These are phyloP conservation scores for Vitis hybrid DNA, from an alignment of 177 flowering plant genomes.

Conservation along the genomic window DNA sequence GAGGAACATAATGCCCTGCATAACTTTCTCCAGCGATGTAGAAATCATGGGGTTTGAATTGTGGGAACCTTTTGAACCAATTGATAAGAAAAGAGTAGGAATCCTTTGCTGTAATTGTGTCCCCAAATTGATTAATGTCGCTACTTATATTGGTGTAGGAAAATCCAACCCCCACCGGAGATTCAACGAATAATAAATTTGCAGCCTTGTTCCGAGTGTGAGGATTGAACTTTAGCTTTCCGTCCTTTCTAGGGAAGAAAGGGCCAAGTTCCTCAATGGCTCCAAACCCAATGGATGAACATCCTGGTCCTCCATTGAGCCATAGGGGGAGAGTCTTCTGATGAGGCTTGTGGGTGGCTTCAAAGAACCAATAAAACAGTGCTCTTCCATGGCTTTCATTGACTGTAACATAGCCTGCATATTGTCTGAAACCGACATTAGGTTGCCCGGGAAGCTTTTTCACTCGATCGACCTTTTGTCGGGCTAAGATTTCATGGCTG, in stretches of 20 bases:
- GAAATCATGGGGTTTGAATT: constrained; percentile 51
- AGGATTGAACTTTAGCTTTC: constrained; percentile 41
- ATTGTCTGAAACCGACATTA: constrained; percentile 50
- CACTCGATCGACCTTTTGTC: constrained; percentile 48
- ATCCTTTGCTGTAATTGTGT: constrained; percentile 42
- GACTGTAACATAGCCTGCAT: constrained; percentile 60
- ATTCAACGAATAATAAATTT: constrained; percentile 49
- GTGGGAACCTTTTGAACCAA: constrained; percentile 64
- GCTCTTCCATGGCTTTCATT: constrained; percentile 51
- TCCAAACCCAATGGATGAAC: constrained; percentile 76
- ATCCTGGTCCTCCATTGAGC: constrained; percentile 92
- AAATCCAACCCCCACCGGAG: constrained; percentile 59
- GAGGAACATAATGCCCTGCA: constrained; percentile 69
- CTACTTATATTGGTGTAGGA: constrained; percentile 46
- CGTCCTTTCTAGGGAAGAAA: constrained; percentile 52
- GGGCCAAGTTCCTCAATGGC: constrained; percentile 68
- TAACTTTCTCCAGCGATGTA: constrained; percentile 70
- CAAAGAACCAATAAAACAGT: constrained; percentile 74
- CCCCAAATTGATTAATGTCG: constrained; percentile 33
- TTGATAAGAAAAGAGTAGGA: constrained; percentile 49
- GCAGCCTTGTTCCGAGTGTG: constrained; percentile 69
- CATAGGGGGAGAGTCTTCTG: constrained; percentile 60
- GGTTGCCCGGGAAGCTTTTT: constrained; percentile 62
- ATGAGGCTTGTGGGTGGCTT: constrained; percentile 41
- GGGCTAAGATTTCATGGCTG: constrained; percentile 9